These are phyloP conservation scores for Chiua virens DNA, from an alignment of 768 basidiomycete species.

Conservation along the genomic window DNA sequence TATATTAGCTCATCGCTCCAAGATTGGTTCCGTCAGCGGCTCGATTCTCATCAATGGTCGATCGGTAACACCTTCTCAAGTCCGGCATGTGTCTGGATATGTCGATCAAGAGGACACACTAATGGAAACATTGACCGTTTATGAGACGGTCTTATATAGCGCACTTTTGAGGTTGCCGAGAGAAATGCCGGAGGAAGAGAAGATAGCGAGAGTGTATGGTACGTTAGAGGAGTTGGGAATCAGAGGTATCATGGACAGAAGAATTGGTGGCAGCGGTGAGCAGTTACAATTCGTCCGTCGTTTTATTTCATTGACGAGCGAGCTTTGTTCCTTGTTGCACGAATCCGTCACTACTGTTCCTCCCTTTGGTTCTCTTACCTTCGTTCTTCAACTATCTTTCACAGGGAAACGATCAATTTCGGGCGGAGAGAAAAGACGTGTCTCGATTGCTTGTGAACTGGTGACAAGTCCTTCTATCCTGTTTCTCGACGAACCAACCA, in stretches of 20 bases:
- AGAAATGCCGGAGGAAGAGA: slow-evolving; percentile 95
- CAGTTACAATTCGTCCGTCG: background rate
- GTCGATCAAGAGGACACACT: slow-evolving; percentile 99
- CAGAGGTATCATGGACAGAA: slow-evolving; percentile 80
- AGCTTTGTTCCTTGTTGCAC: background rate
- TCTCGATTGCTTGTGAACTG: slow-evolving; percentile 96
- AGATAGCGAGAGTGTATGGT: slow-evolving; percentile 90
- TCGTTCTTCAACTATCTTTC: background rate
- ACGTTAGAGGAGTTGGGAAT: slow-evolving; percentile 97
- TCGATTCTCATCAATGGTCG: slow-evolving; percentile 85
- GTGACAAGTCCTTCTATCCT: slow-evolving; percentile 96
- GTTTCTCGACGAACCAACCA: slow-evolving; percentile 97
- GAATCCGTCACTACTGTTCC: background rate
- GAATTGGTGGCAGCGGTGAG: slow-evolving; percentile 86
- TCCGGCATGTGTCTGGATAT: slow-evolving; percentile 86
- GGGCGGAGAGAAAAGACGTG: slow-evolving; percentile 95
- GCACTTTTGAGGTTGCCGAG: slow-evolving; percentile 87
- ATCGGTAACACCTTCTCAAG: slow-evolving; percentile 67
- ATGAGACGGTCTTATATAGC: slow-evolving; percentile 95
- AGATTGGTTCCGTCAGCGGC: slow-evolving; percentile 74
- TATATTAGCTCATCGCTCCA: slow-evolving; percentile 88
- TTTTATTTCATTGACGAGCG: background rate
- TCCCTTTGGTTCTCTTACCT: background rate
- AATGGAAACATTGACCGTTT: slow-evolving; percentile 96
- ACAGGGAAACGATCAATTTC: slow-evolving; percentile 89